These are phyloP conservation scores for Trichoderma breve DNA, from an alignment of 2,329 filamentous ascomycete species.

Conservation along the genomic window DNA sequence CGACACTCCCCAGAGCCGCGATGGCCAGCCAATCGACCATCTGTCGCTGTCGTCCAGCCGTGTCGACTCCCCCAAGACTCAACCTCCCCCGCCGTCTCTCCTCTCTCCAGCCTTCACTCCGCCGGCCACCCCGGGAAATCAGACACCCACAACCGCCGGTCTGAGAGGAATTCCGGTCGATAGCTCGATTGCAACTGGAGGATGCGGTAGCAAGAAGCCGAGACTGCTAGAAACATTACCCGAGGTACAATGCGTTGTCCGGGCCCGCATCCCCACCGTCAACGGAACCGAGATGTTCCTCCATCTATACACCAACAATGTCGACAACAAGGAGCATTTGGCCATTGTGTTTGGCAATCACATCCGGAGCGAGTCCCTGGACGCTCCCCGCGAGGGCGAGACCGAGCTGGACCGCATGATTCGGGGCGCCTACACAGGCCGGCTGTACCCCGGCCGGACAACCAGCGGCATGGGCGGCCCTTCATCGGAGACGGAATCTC, in stretches of 20 bases:
- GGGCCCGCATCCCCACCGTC: constrained; percentile 91
- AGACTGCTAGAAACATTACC: constrained; percentile 74
- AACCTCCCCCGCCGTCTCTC: constrained; percentile 60
- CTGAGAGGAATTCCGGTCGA: constrained; percentile 60
- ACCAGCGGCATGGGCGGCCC: constrained; percentile 59
- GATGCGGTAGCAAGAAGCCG: constrained; percentile 63
- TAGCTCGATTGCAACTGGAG: constrained; percentile 55
- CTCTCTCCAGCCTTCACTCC: constrained; percentile 86
- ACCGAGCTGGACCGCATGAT: constrained; percentile 92
- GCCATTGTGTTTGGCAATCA: constrained; percentile 92
- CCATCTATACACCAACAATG: constrained; percentile 88
- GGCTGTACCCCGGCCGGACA: constrained; percentile 79
- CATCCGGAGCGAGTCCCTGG: constrained; percentile 72
- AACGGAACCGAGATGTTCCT: constrained; percentile 94
- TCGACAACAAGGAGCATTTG: constrained; percentile 92
- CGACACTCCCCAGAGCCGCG: constrained; percentile 25
- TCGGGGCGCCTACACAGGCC: constrained; percentile 85
- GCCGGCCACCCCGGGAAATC: constrained; percentile 60
- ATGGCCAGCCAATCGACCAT: constrained; percentile 34
- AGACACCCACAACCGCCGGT: constrained; percentile 46
- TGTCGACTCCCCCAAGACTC: constrained; percentile 20
- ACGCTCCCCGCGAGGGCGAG: constrained; percentile 70
- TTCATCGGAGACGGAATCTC: constrained; percentile 28
- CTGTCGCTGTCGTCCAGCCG: constrained; percentile 36
- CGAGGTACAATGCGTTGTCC: constrained; percentile 87